Percentiles rank a stretch among this genome's conserved stretches.
phyloP scores from a whole-genome alignment of 1,284 basidiomycete species.

The Ceratorhiza oryzae-sativae region DNA sequence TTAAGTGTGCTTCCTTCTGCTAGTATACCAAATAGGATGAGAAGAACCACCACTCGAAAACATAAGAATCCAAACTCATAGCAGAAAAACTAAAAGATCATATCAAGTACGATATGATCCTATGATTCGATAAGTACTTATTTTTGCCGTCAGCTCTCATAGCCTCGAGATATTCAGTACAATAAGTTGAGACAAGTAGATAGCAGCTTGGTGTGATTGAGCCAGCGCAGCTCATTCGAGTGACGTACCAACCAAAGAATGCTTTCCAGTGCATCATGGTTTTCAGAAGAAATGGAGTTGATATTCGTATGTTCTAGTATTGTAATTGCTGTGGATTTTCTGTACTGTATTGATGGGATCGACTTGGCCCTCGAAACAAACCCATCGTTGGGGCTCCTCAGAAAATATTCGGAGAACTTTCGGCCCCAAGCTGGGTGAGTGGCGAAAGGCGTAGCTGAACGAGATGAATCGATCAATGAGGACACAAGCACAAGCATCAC shows the following conservation, averaged over 20 bases:
- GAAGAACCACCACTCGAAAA: not conserved
- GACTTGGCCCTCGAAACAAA: not conserved
- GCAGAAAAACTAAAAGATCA: constrained; percentile 11
- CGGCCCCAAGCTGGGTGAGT: not conserved
- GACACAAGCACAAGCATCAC: no score
- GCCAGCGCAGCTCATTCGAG: not conserved
- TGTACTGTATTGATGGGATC: not conserved
- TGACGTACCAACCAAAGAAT: not conserved
- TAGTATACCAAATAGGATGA: constrained; percentile 15
- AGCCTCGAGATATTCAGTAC: not conserved
- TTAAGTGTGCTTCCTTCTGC: not conserved
- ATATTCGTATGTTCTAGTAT: not conserved
- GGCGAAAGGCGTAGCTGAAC: not conserved
- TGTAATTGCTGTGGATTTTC: not conserved
- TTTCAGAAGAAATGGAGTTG: not conserved
- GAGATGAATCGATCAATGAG: not conserved
- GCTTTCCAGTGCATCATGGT: not conserved
- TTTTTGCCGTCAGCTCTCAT: not conserved
- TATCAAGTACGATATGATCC: no score
- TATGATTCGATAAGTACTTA: no score
- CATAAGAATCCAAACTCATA: constrained; percentile 13
- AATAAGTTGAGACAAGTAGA: not conserved
- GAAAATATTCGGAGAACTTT: not conserved
- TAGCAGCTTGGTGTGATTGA: not conserved
- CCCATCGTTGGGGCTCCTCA: not conserved